Evolutionary conservation across 495 filamentous ascomycete genomes (phyloP).

Genomic region (Poronia punctata): DNA sequence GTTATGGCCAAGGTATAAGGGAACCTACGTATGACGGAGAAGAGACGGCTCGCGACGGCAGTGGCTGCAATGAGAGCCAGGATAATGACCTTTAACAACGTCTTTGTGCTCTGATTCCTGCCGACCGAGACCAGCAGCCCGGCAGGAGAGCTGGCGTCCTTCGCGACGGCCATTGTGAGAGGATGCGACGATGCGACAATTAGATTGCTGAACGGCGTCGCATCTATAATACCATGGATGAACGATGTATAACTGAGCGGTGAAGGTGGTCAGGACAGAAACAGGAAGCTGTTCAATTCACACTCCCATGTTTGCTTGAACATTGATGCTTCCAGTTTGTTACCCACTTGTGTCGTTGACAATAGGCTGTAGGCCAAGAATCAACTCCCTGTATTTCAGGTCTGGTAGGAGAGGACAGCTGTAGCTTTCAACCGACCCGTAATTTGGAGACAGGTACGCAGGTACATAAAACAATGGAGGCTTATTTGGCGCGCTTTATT

Average conservation of each 20-base stretch:
- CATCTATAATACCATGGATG: constrained; percentile 15
- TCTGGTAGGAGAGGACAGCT: constrained; percentile 21
- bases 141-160: constrained; percentile 18
- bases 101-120: constrained; percentile 63
- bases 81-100: constrained; percentile 85
- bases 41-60: constrained; percentile 88
- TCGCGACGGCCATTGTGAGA: constrained; percentile 22
- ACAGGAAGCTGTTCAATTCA: constrained; percentile 8
- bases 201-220: constrained; percentile 14
- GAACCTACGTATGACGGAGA: constrained; percentile 95
- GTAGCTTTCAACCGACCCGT: constrained; percentile 21
- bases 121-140: constrained; percentile 35
- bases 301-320: too few species aligned
- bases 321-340: too few species aligned
- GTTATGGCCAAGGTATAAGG: constrained; percentile 4
- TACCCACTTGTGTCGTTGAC: too few species aligned
- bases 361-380: neutral
- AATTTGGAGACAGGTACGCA: neutral
- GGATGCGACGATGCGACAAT: constrained; percentile 16
- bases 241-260: constrained; percentile 5
- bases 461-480: too few species aligned
- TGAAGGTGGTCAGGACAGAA: neutral
- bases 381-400: neutral
- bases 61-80: constrained; percentile 86
- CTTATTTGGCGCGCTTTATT: neutral